Evolutionary conservation across 139 green algal genomes (phyloP), one percentile per base, ranked within the genome.

Genomic region (Auxenochlorella protothecoides): DNA sequence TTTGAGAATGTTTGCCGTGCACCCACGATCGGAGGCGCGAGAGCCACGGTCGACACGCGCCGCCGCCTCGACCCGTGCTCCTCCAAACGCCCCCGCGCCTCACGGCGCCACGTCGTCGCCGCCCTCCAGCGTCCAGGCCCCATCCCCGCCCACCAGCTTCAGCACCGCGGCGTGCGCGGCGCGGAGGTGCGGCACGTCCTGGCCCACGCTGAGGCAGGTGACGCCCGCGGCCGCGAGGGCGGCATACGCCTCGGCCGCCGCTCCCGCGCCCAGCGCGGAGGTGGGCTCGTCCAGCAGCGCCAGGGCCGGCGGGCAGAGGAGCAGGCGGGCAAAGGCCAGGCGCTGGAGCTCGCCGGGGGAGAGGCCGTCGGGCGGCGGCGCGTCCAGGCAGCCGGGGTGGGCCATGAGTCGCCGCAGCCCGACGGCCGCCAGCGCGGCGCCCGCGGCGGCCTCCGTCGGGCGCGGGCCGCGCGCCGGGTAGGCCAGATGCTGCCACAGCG

Each of bases 301-400:
- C 53, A 89, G 27, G 11, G 62, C 53, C 6, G 85, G 84, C 53
- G 59, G 65, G 53, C 74, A 73, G 52, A 70, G 69, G 57, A 79
- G n/a, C 3, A 79, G 56, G 55, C 75, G 55, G 12, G 71, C 76
- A 51, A 80, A 72, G 13, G 74, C 67, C 14, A 92, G 54, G 15
- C 86, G 80, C 74, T 91, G 86, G 68, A 87, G 66, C 79, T 91
- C 83, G 3, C 86, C 86, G 10, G 80, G 77, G 0, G 86, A 91
- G 27, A 91, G 66, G 55, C 71, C 67, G 11, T 68, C 73, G 14
- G 59, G 74, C 79, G 75, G 79, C 53, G 59, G 10, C 4, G 72
- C 63, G 16, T 62, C n/a, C n/a, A 56, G 66, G n/a, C 68, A 53
- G 54, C 10, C 63, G 59, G 60, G 72, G 63, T 6, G 44, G 13